Evolutionary conservation across 805 yeast species (phyloP).

Genomic region (Kuraishia ogatae): DNA sequence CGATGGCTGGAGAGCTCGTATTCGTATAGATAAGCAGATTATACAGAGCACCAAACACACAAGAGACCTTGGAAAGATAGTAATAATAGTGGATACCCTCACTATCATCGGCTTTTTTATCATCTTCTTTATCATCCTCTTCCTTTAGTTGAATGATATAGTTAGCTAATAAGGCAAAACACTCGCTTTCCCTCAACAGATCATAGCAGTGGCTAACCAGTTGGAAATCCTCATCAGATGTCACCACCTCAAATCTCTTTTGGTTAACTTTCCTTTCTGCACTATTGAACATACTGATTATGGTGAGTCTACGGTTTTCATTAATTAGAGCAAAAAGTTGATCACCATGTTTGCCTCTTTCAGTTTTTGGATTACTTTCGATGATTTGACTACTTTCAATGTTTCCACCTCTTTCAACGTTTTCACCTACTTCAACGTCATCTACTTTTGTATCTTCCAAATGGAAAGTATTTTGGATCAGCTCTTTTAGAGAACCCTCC

Average conservation of each 20-base stretch:
- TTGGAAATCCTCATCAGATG: not conserved
- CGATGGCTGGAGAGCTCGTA: not conserved
- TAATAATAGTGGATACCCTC: not conserved
- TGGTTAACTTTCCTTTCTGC: not conserved
- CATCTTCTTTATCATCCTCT: no score
- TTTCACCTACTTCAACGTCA: not conserved
- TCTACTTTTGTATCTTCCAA: not conserved
- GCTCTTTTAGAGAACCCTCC: conserved; percentile 15
- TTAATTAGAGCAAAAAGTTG: no score
- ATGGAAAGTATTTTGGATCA: not conserved
- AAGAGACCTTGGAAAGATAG: not conserved
- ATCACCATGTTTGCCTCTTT: no score
- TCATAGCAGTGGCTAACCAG: not conserved
- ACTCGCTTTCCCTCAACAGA: not conserved
- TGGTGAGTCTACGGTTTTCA: not conserved
- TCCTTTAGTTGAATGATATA: no score
- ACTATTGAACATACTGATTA: not conserved
- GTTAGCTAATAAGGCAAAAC: not conserved
- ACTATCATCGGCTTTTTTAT: not conserved
- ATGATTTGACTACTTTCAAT: no score
- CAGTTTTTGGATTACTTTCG: no score
- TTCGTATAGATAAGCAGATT: not conserved
- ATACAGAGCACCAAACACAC: not conserved
- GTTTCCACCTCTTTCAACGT: no score
- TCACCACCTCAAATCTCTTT: not conserved